Base-by-base conservation (phyloP, 2,329 filamentous ascomycete species). In the Sphaerostilbella broomeana region DNA sequence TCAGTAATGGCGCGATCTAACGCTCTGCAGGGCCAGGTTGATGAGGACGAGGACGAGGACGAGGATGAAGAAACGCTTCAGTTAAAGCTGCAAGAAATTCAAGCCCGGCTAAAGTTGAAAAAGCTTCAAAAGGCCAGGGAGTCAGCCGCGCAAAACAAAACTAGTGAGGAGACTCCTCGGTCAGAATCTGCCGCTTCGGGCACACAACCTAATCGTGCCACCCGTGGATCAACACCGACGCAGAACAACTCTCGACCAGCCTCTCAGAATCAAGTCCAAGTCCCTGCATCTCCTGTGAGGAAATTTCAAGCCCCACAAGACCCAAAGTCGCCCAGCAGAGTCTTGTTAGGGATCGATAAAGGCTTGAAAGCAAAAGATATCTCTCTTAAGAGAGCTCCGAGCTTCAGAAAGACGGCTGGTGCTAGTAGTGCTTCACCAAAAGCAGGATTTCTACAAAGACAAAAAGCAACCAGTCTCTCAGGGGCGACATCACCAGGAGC, bases 51-150 rank as follows among this genome's bases (percentile, higher is more conserved):
- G 4, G 66, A 65, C 4, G 78, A 81, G 0, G 82, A 86, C 4
- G 84, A 94, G 6, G 89, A 94, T 51, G 90, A 95, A 60, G 89
- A 97, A 67, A 94, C 80, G 1, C 65, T 97, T 22, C 79, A 94
- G 55, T 67, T 98, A 46, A 81, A 94, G 58, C 68, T 97, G 5
- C 81, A 89, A 48, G 87, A 86, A 40, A 94, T 98, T 43, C 82
- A 97, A 60, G 87, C 89, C 6, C 81, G 84, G 44, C 65, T 97
- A 37, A 92, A 83, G 61, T 63, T 97, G 48, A 97, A 95, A 62
- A 88, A 83, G 55, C 66, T 97, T 11, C 85, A 92, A 58, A 81
- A 81, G 55, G 62, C 60, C 34, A 61, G 51, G 35, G 46, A 51
- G 18, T 41, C 43, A 21, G 34, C 40, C 17, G 38, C 35, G 8